Evolutionary conservation across 495 filamentous ascomycete species (phyloP).

Genomic region (Trichoderma parareesei): DNA sequence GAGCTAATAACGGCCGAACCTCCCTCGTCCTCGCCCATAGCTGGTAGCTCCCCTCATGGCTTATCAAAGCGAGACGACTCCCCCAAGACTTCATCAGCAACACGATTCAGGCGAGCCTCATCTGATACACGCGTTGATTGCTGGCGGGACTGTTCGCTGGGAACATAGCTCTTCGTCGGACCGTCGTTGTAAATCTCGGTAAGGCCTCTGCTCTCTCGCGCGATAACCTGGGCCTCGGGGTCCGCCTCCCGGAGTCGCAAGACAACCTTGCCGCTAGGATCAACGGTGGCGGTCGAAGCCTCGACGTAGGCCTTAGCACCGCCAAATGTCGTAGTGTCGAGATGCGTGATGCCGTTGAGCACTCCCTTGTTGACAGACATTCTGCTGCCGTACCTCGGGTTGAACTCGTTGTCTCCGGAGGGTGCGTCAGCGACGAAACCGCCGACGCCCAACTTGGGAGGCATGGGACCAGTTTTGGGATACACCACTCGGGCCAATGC

Average conservation of each 20-base stretch:
- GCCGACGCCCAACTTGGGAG: conserved; percentile 35
- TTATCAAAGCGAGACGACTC: not conserved
- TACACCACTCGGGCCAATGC: conserved; percentile 61
- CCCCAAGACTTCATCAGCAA: not conserved
- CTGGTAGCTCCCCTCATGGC: not conserved
- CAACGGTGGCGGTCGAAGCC: conserved; percentile 46
- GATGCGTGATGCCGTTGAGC: conserved; percentile 30
- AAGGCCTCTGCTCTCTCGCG: conserved; percentile 38
- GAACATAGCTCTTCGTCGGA: not conserved
- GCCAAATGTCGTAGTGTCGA: conserved; percentile 54
- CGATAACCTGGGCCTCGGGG: conserved; percentile 40
- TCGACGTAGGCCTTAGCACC: conserved; percentile 61
- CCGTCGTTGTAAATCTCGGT: conserved; percentile 16
- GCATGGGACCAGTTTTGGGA: conserved; percentile 11
- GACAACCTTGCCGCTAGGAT: conserved; percentile 50
- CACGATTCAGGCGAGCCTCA: not conserved
- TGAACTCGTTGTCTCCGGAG: conserved; percentile 22
- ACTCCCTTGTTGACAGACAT: conserved; percentile 7
- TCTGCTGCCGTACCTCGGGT: conserved; percentile 13
- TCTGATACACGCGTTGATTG: not conserved
- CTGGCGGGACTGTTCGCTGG: not conserved
- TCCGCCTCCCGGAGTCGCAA: conserved; percentile 41
- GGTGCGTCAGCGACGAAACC: conserved; percentile 36
- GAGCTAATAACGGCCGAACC: not conserved
- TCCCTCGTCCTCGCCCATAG: not conserved